phyloP scores from a whole-genome alignment of 2,329 filamentous ascomycete species.

The Xylariaceae sp. region DNA sequence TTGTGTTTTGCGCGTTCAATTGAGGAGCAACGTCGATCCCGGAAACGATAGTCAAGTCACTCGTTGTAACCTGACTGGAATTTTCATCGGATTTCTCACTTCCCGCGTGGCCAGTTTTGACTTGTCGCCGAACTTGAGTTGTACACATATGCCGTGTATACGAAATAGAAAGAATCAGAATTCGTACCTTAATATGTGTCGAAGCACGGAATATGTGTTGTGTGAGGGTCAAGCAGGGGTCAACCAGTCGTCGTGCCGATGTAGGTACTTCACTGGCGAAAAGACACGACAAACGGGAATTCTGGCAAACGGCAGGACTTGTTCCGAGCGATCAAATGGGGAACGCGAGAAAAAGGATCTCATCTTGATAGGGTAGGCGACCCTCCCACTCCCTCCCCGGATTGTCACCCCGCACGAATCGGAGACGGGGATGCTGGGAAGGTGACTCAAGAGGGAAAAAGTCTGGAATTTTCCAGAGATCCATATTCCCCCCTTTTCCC shows the following conservation, averaged over 20 bases:
- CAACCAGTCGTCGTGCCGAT: too few species aligned
- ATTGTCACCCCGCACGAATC: slow-evolving; percentile 17
- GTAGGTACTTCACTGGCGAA: too few species aligned
- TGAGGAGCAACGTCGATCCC: too few species aligned
- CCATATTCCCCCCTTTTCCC: background rate
- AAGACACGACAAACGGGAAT: background rate
- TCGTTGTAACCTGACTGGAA: background rate
- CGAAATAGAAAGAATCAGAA: background rate
- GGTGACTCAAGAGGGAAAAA: slow-evolving; percentile 16
- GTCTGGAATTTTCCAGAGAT: slow-evolving; percentile 18
- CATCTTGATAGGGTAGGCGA: slow-evolving; percentile 7
- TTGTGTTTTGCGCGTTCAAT: background rate
- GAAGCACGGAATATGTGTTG: too few species aligned
- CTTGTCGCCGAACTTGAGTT: background rate
- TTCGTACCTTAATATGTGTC: background rate
- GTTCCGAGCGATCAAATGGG: slow-evolving; percentile 18
- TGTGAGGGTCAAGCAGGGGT: too few species aligned
- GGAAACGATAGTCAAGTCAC: background rate
- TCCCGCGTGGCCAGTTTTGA: background rate
- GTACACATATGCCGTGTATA: background rate
- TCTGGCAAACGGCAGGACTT: slow-evolving; percentile 11
- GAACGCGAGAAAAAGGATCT: slow-evolving; percentile 3
- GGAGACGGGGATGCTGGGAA: background rate
- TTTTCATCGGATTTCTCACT: background rate
- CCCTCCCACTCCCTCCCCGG: slow-evolving; percentile 10